A percentile compares a stretch with the other conserved stretches of the same genome.
phyloP scores from a whole-genome alignment of 352 stramenopile species.

The Phytophthora uliginosa region DNA sequence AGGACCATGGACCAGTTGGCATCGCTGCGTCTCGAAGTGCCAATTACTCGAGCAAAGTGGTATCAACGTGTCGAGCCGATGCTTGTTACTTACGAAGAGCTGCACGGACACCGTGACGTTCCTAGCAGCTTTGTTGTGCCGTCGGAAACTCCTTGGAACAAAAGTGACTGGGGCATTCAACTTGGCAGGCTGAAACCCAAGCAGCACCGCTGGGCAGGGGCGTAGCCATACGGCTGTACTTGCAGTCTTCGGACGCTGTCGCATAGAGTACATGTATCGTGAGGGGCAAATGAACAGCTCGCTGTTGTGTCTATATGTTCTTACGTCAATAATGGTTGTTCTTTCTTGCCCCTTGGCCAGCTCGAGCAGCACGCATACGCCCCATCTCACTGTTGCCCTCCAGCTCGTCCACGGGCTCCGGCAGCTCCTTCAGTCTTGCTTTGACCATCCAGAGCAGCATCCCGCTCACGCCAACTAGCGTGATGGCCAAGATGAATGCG shows the following conservation, averaged over 20 bases:
- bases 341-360: conserved; percentile 27
- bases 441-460: conserved; percentile 83
- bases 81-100: conserved; percentile 21
- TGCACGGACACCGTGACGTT: conserved; percentile 20
- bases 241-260: too few species aligned
- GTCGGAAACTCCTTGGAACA: conserved; percentile 15
- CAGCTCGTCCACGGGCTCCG: conserved; percentile 44
- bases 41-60: conserved; percentile 18
- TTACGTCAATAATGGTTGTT: conserved; percentile 36
- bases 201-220: not conserved
- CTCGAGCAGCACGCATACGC: conserved; percentile 38
- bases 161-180: conserved; percentile 15
- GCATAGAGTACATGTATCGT: not conserved
- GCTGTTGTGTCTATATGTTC: conserved; percentile 27
- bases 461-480: conserved; percentile 70
- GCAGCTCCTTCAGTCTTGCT: conserved; percentile 63
- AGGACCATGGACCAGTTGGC: conserved; percentile 9
- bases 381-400: conserved; percentile 45
- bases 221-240: too few species aligned
- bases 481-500: conserved; percentile 79
- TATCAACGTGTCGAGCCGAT: not conserved
- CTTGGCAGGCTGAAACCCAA: conserved; percentile 24
- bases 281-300: conserved; percentile 10
- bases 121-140: conserved; percentile 21
- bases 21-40: conserved; percentile 2